phyloP scores from a whole-genome alignment of 768 basidiomycete genomes.

The Cystofilobasidium bisporidii region DNA sequence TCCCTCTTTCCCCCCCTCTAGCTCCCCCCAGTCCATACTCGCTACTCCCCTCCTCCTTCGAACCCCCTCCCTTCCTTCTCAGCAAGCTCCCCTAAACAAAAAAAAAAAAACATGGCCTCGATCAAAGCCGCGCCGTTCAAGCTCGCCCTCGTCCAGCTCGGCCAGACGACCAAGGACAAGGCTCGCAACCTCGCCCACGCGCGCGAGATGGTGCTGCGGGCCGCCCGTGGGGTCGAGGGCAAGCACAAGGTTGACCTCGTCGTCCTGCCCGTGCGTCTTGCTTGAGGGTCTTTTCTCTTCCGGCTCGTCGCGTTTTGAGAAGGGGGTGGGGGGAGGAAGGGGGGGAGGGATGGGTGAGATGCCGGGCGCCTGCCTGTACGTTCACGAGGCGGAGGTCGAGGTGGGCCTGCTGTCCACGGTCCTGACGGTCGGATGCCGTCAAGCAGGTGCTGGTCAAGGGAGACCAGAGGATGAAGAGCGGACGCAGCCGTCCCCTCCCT shows the following conservation, averaged over 20 bases:
- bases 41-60: too few species aligned
- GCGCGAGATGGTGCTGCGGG: conserved; percentile 63
- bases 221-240: conserved; percentile 44
- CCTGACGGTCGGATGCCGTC: too few species aligned
- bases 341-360: not conserved
- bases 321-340: not conserved
- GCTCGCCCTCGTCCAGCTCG: conserved; percentile 82
- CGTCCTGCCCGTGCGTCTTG: conserved; percentile 62
- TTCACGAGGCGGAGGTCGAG: too few species aligned
- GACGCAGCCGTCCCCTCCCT: too few species aligned
- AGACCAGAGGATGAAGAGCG: too few species aligned
- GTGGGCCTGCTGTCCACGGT: too few species aligned
- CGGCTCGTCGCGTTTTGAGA: not conserved
- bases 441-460: too few species aligned
- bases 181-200: conserved; percentile 70
- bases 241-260: conserved; percentile 60
- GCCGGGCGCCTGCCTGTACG: too few species aligned
- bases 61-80: too few species aligned
- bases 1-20: too few species aligned
- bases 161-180: conserved; percentile 62
- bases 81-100: too few species aligned
- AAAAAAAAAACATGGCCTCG: conserved; percentile 4
- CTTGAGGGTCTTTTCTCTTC: not conserved
- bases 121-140: conserved; percentile 26
- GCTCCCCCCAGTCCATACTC: too few species aligned